phyloP scores from a whole-genome alignment of 108 stramenopile genomes.

The Cylindrotheca closterium region DNA sequence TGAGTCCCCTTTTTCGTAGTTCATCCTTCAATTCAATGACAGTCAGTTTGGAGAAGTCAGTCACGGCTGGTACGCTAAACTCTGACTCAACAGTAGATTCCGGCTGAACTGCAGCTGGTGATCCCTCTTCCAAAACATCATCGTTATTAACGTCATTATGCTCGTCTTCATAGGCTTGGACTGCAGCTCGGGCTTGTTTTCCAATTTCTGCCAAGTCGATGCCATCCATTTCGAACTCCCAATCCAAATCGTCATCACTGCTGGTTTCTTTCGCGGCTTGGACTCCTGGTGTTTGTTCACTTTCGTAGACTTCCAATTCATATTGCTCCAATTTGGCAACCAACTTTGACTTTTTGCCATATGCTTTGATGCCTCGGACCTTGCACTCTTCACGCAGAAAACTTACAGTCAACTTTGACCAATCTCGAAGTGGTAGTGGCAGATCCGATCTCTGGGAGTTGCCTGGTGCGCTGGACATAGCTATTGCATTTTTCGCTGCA shows the following conservation, averaged over 20 bases:
- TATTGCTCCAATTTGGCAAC: conserved; percentile 12
- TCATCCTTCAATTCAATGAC: conserved; percentile 43
- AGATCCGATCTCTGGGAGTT: too few species aligned
- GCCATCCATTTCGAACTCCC: conserved; percentile 8
- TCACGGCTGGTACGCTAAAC: background rate
- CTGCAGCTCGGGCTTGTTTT: conserved; percentile 39
- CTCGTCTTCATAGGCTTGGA: conserved; percentile 13
- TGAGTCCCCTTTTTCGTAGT: conserved; percentile 38
- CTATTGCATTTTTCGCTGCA: too few species aligned
- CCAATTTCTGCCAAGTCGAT: conserved; percentile 37
- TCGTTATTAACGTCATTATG: conserved; percentile 8
- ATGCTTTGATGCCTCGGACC: conserved; percentile 15
- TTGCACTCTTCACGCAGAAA: conserved; percentile 11
- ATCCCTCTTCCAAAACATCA: conserved; percentile 29
- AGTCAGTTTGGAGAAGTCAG: conserved; percentile 29
- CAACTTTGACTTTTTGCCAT: conserved; percentile 26
- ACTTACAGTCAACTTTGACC: conserved; percentile 18
- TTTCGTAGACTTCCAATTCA: background rate
- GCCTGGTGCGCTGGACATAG: background rate
- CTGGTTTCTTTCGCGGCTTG: conserved; percentile 2
- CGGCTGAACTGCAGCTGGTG: too few species aligned
- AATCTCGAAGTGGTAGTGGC: too few species aligned
- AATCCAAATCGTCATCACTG: background rate
- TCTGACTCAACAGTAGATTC: conserved; percentile 34
- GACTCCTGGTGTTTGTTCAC: background rate